Percentiles rank a stretch among this genome's conserved stretches.
These are phyloP conservation scores for Piloderma croceum DNA, from an alignment of 768 basidiomycete genomes.

Conservation along the genomic window DNA sequence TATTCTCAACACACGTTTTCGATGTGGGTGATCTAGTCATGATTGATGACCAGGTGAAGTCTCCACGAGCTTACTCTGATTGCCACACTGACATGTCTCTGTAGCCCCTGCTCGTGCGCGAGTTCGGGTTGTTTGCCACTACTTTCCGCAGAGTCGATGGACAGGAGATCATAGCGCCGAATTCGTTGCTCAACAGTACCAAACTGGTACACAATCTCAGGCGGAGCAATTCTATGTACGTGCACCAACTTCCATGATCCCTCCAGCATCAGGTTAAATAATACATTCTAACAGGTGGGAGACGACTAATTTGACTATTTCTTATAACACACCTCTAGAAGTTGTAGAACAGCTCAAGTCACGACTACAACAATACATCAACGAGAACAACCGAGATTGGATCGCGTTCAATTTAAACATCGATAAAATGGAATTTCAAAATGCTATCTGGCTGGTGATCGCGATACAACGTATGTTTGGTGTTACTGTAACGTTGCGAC, in stretches of 20 bases:
- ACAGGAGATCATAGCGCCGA: conserved; percentile 74
- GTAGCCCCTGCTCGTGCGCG: conserved; percentile 51
- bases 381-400: conserved; percentile 69
- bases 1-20: conserved; percentile 82
- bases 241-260: conserved; percentile 4
- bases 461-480: conserved; percentile 62
- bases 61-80: conserved; percentile 1
- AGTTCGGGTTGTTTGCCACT: conserved; percentile 78
- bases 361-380: conserved; percentile 56
- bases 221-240: conserved; percentile 68
- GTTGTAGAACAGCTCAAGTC: conserved; percentile 58
- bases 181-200: conserved; percentile 59
- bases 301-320: conserved; percentile 56
- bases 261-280: not conserved
- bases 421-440: conserved; percentile 76
- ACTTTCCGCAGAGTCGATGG: conserved; percentile 77
- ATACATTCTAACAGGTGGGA: conserved; percentile 46
- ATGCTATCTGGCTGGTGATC: conserved; percentile 59
- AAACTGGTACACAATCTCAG: conserved; percentile 78
- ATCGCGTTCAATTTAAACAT: conserved; percentile 58
- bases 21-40: conserved; percentile 79
- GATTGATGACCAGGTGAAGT: conserved; percentile 62
- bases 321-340: conserved; percentile 68
- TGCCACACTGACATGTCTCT: conserved; percentile 9
- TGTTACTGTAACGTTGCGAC: not conserved